Evolutionary conservation across 768 basidiomycete species (phyloP).

Genomic region (Paxillus involutus): DNA sequence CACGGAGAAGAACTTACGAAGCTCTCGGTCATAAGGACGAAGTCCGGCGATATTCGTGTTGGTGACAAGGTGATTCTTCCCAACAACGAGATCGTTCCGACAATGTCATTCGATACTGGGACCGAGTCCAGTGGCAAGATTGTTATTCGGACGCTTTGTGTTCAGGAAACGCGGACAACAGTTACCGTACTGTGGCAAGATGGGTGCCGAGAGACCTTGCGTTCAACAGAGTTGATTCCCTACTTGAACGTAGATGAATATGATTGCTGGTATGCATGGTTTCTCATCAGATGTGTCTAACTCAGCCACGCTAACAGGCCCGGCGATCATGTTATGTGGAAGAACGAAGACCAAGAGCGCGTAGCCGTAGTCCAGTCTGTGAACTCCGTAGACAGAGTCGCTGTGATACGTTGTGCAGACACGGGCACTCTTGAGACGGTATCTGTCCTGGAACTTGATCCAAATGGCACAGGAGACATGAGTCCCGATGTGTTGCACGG

Average conservation of each 20-base stretch:
- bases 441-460: conserved; percentile 86
- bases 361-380: conserved; percentile 80
- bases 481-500: conserved; percentile 41
- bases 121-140: conserved; percentile 45
- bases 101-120: conserved; percentile 61
- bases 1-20: conserved; percentile 58
- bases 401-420: conserved; percentile 59
- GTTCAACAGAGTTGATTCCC: conserved; percentile 69
- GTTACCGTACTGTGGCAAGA: conserved; percentile 87
- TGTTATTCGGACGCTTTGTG: conserved; percentile 55
- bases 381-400: conserved; percentile 69
- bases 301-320: conserved; percentile 55
- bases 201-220: conserved; percentile 62
- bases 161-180: conserved; percentile 69
- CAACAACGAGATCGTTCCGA: conserved; percentile 43
- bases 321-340: conserved; percentile 87
- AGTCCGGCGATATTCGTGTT: conserved; percentile 67
- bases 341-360: conserved; percentile 64
- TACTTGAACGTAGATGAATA: conserved; percentile 89
- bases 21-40: conserved; percentile 61
- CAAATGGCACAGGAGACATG: conserved; percentile 66
- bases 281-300: neutral
- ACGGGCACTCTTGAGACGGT: conserved; percentile 59
- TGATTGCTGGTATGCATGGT: conserved; percentile 72
- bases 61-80: conserved; percentile 72